These are phyloP conservation scores for Lentinula lateritia DNA, from an alignment of 768 basidiomycete species.

Conservation along the genomic window DNA sequence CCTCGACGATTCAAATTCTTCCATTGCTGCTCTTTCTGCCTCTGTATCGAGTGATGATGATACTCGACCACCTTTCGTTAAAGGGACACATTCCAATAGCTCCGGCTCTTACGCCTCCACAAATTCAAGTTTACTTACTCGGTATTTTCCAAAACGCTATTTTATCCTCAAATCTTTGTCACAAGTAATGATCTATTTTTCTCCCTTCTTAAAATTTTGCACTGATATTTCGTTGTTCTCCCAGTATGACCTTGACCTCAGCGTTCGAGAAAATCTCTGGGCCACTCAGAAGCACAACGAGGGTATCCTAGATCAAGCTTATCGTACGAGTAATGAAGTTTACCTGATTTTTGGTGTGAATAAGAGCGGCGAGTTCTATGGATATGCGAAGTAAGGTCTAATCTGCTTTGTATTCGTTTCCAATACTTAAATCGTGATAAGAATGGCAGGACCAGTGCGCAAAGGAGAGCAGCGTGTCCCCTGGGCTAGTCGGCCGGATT, in stretches of 20 bases:
- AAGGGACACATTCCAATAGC: conserved; percentile 41
- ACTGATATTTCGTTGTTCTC: background rate
- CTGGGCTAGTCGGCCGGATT: conserved; percentile 49
- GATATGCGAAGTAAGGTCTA: conserved; percentile 66
- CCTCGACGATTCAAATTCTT: conserved; percentile 7
- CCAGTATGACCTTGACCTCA: conserved; percentile 75
- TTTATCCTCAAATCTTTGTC: conserved; percentile 90
- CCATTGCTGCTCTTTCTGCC: conserved; percentile 10
- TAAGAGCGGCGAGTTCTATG: conserved; percentile 91
- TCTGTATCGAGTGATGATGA: conserved; percentile 42
- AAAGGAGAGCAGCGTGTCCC: conserved; percentile 43
- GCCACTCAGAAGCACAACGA: conserved; percentile 94
- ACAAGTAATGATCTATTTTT: conserved; percentile 41
- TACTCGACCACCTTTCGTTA: conserved; percentile 12
- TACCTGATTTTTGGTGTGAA: conserved; percentile 90
- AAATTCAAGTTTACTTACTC: conserved; percentile 70
- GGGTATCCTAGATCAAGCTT: conserved; percentile 86
- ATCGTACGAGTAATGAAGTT: conserved; percentile 84
- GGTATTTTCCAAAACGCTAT: conserved; percentile 81
- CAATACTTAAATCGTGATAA: conserved; percentile 19
- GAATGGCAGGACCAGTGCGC: conserved; percentile 67
- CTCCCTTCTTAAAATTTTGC: background rate
- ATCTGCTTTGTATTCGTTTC: background rate
- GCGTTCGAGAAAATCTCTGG: conserved; percentile 78
- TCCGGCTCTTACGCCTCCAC: conserved; percentile 77